phyloP scores from a whole-genome alignment of 2,329 filamentous ascomycete genomes.

The Hypomyces rosellus region DNA sequence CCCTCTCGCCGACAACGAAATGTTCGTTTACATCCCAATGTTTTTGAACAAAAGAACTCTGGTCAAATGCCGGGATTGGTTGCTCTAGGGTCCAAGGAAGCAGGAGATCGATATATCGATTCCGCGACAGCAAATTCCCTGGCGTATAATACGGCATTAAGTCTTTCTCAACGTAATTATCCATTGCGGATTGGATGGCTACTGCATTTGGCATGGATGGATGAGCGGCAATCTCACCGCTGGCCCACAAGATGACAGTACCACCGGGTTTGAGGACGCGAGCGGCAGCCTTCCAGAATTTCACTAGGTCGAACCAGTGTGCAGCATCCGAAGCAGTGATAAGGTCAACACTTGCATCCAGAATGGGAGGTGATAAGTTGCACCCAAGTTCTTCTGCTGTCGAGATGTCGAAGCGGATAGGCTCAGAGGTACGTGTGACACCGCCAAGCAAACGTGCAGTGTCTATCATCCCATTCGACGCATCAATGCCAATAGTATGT shows the following conservation, averaged over 20 bases:
- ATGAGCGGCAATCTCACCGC: conserved; percentile 24
- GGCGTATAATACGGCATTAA: conserved; percentile 17
- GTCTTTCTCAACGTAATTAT: conserved; percentile 32
- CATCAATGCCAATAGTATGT: conserved; percentile 43
- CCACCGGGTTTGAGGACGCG: conserved; percentile 45
- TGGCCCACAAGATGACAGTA: conserved; percentile 46
- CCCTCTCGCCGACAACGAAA: conserved; percentile 19
- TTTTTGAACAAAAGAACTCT: conserved; percentile 31
- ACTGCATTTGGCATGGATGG: conserved; percentile 30
- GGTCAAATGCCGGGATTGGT: conserved; percentile 32
- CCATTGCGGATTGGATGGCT: conserved; percentile 36
- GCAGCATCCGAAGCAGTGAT: conserved; percentile 44
- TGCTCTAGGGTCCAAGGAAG: conserved; percentile 43
- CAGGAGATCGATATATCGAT: conserved; percentile 35
- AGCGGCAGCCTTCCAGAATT: conserved; percentile 43
- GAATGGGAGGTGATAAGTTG: conserved; percentile 22
- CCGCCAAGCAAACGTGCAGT: conserved; percentile 35
- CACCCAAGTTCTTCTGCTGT: conserved; percentile 38
- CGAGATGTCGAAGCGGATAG: conserved; percentile 36
- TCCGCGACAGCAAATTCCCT: conserved; percentile 36
- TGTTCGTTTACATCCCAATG: conserved; percentile 35
- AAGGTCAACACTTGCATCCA: conserved; percentile 39
- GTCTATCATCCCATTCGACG: conserved; percentile 47
- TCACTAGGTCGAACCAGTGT: conserved; percentile 52
- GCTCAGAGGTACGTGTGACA: conserved; percentile 19